Conservation (phyloP, 148 eudicot genomes). For the Rhododendron williamsianum region DNA sequence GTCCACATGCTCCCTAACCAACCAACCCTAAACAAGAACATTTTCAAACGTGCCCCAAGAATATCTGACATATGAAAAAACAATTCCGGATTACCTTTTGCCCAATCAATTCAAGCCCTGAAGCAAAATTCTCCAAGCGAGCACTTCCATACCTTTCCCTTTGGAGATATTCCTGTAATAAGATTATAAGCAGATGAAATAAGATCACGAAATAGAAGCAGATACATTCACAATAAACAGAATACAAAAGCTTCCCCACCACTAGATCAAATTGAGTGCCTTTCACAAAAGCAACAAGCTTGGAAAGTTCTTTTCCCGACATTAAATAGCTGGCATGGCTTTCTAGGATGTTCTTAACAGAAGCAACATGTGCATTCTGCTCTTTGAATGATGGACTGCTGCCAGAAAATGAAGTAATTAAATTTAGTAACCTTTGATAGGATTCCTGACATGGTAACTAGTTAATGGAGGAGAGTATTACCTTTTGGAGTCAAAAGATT, state of each 20-base stretch:
- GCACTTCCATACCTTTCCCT: conserved; percentile 93
- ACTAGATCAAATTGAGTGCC: conserved; percentile 97
- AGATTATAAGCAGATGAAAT: conserved; percentile 7
- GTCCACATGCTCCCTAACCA: background rate
- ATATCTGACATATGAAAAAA: conserved; percentile 13
- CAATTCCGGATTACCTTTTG: conserved; percentile 16
- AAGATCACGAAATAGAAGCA: conserved; percentile 11
- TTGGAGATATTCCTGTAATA: conserved; percentile 79
- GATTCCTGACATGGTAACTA: background rate
- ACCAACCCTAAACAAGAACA: background rate
- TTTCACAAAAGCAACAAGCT: conserved; percentile 97
- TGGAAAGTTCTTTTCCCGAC: conserved; percentile 96
- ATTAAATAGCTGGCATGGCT: conserved; percentile 93
- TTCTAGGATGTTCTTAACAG: conserved; percentile 87
- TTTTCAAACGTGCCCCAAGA: background rate
- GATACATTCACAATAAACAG: background rate
- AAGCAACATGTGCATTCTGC: conserved; percentile 78
- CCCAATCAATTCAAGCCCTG: conserved; percentile 26
- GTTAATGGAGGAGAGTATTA: conserved; percentile 10
- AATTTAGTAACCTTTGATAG: background rate
- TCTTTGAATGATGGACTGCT: conserved; percentile 54
- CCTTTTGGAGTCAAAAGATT: conserved; percentile 69
- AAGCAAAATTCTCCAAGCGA: conserved; percentile 87
- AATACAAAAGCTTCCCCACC: conserved; percentile 35
- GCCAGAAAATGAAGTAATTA: background rate